A percentile compares a stretch with the other conserved stretches of the same genome.
These are phyloP conservation scores for Malassezia globosa DNA, from an alignment of 1,284 basidiomycete species.

Conservation along the genomic window DNA sequence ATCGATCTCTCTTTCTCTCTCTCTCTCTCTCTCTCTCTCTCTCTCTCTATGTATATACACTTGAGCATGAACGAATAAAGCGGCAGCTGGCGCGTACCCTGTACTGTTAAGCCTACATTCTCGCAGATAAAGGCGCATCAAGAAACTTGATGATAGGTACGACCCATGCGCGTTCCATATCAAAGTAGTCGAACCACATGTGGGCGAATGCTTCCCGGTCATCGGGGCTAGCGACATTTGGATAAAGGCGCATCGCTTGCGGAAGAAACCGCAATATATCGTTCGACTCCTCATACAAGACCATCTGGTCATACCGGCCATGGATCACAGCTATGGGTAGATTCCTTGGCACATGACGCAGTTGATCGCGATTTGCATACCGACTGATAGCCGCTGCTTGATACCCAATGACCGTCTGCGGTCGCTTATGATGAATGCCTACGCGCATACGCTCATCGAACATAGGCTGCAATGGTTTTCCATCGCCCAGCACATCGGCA, in stretches of 20 bases:
- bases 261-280: slow-evolving; percentile 20
- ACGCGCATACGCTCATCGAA: background rate
- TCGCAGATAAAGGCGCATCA: slow-evolving; percentile 2
- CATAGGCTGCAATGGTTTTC: background rate
- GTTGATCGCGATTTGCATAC: slow-evolving; percentile 17
- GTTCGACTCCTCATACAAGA: slow-evolving; percentile 27
- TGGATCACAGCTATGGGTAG: slow-evolving; percentile 30
- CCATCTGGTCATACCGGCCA: slow-evolving; percentile 36
- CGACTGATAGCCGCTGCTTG: slow-evolving; percentile 21
- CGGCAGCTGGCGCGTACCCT: background rate
- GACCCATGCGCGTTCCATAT: slow-evolving; percentile 11
- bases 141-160: slow-evolving; percentile 8
- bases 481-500: slow-evolving; percentile 16
- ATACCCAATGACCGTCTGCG: slow-evolving; percentile 11
- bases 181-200: slow-evolving; percentile 34
- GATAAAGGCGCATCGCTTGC: slow-evolving; percentile 23
- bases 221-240: background rate
- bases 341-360: slow-evolving; percentile 19
- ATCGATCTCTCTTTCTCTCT: too few relatives aligned
- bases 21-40: too few relatives aligned
- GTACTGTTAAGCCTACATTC: slow-evolving; percentile 5
- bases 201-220: slow-evolving; percentile 14
- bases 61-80: background rate
- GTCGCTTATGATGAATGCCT: slow-evolving; percentile 16
- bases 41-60: too few relatives aligned